Evolutionary conservation across 192 early-diverging fungal genomes (phyloP).

Genomic region (Paraglomus brasilianum): DNA sequence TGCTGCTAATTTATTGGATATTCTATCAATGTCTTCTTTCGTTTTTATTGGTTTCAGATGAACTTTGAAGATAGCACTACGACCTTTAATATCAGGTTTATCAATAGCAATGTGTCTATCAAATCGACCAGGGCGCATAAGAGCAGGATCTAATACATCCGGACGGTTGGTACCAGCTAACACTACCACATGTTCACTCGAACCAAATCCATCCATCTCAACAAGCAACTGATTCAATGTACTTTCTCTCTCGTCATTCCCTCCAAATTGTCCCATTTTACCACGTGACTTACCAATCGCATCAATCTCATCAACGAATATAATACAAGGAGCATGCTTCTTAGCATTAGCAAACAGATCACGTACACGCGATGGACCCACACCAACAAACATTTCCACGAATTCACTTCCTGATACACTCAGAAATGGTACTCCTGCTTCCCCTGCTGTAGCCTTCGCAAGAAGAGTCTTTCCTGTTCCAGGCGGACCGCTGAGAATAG

Average conservation of each 20-base stretch:
- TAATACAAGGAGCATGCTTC: slow-evolving; percentile 97
- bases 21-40: slow-evolving; percentile 70
- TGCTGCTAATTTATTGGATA: slow-evolving; percentile 87
- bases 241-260: slow-evolving; percentile 97
- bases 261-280: slow-evolving; percentile 80
- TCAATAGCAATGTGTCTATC: slow-evolving; percentile 98
- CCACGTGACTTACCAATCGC: slow-evolving; percentile 98
- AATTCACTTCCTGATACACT: slow-evolving; percentile 99
- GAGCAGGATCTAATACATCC: slow-evolving; percentile 93
- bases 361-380: slow-evolving; percentile 89
- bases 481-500: slow-evolving; percentile 89
- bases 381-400: slow-evolving; percentile 99
- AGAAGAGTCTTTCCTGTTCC: slow-evolving; percentile 99
- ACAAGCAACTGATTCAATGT: slow-evolving; percentile 98
- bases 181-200: slow-evolving; percentile 88
- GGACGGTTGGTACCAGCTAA: slow-evolving; percentile 97
- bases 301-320: slow-evolving; percentile 99
- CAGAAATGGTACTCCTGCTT: slow-evolving; percentile 96
- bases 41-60: slow-evolving; percentile 93
- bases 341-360: slow-evolving; percentile 97
- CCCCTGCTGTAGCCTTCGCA: slow-evolving; percentile 98
- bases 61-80: slow-evolving; percentile 95
- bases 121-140: slow-evolving; percentile 97
- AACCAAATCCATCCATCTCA: slow-evolving; percentile 98
- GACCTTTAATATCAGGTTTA: slow-evolving; percentile 94